Conservation (phyloP, 805 yeast species). For the Candida maltosa region DNA sequence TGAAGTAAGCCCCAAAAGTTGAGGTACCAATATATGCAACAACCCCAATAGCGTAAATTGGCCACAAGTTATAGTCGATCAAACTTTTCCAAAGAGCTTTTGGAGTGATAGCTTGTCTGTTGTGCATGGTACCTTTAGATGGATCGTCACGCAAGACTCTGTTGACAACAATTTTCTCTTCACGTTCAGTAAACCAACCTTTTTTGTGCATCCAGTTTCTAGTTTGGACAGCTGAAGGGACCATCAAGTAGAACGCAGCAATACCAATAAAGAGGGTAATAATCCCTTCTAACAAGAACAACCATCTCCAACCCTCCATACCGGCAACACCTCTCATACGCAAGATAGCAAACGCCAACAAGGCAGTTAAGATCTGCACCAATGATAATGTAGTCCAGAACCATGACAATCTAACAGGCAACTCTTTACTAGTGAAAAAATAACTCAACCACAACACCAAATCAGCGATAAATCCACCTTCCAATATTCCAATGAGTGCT, state of each 20-base stretch:
- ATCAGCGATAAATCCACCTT: conserved; percentile 73
- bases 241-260: conserved; percentile 43
- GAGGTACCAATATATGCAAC: conserved; percentile 17
- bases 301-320: conserved; percentile 59
- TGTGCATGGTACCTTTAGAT: conserved; percentile 58
- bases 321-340: conserved; percentile 44
- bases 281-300: conserved; percentile 61
- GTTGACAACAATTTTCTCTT: conserved; percentile 57
- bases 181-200: conserved; percentile 49
- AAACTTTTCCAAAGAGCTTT: conserved; percentile 38
- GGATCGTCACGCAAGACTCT: conserved; percentile 64
- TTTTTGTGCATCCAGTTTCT: conserved; percentile 42
- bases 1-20: conserved; percentile 14
- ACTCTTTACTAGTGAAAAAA: conserved; percentile 58
- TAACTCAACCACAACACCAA: conserved; percentile 61
- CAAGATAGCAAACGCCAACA: conserved; percentile 52
- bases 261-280: conserved; percentile 53
- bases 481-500: conserved; percentile 52
- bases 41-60: conserved; percentile 38
- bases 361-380: conserved; percentile 18
- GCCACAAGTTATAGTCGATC: conserved; percentile 53
- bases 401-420: conserved; percentile 54
- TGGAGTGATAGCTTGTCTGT: conserved; percentile 49
- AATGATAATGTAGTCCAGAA: conserved; percentile 29
- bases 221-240: conserved; percentile 51